phyloP scores from a whole-genome alignment of 108 stramenopile genomes.

The Skeletonema tropicum region DNA sequence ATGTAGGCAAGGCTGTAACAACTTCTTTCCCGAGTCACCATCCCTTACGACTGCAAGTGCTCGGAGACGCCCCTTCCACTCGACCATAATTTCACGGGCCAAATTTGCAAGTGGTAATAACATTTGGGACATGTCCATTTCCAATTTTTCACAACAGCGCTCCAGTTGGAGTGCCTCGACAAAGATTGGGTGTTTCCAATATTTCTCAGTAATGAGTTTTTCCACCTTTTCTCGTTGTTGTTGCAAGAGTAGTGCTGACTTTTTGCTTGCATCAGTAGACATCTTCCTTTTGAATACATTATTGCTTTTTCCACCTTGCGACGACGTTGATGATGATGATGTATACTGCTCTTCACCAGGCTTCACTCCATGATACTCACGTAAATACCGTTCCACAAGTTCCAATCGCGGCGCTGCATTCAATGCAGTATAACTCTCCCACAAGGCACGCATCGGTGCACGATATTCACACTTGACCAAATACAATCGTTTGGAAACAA shows the following conservation, averaged over 20 bases:
- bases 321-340: constrained; percentile 26
- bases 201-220: constrained; percentile 47
- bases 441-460: constrained; percentile 82
- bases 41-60: constrained; percentile 55
- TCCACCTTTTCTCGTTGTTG: constrained; percentile 30
- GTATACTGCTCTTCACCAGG: constrained; percentile 5
- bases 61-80: constrained; percentile 58
- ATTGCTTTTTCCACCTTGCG: neutral
- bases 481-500: constrained; percentile 84
- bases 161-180: constrained; percentile 80
- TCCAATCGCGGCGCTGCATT: constrained; percentile 77
- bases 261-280: constrained; percentile 14
- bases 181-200: constrained; percentile 68
- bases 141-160: constrained; percentile 65
- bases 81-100: constrained; percentile 64
- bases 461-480: constrained; percentile 91
- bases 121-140: constrained; percentile 72
- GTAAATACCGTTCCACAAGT: constrained; percentile 66
- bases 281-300: constrained; percentile 19
- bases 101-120: constrained; percentile 79
- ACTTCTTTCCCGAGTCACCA: neutral
- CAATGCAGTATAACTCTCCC: constrained; percentile 79
- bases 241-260: constrained; percentile 10
- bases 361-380: constrained; percentile 24
- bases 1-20: constrained; percentile 19